A percentile compares a stretch with the other conserved stretches of the same genome.
phyloP scores from a whole-genome alignment of 257 asterid species.

The Solanum sparsipilum region DNA sequence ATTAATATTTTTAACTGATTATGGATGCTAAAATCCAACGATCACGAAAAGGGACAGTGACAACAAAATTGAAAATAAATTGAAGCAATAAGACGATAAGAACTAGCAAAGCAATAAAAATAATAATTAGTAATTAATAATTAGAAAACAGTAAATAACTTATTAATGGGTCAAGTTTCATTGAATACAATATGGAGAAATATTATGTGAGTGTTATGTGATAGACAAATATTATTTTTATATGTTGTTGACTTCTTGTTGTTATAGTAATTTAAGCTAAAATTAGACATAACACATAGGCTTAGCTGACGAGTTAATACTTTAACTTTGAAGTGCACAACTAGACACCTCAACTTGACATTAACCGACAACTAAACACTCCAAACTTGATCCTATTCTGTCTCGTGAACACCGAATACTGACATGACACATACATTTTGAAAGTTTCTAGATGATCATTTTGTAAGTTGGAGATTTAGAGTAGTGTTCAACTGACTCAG shows the following conservation, averaged over 20 bases:
- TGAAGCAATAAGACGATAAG: not conserved
- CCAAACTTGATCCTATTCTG: fast-evolving
- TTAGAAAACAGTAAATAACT: not conserved
- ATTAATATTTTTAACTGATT: not conserved
- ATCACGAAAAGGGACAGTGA: not conserved
- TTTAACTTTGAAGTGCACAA: fast-evolving
- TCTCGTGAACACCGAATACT: fast-evolving
- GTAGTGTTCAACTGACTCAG: not conserved
- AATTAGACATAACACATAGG: not conserved
- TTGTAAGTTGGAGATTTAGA: not conserved
- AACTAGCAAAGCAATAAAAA: not conserved
- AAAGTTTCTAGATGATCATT: fast-evolving
- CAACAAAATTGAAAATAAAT: not conserved
- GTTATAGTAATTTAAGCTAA: not conserved
- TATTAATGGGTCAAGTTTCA: not conserved
- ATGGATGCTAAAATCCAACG: not conserved
- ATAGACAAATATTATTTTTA: not conserved
- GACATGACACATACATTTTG: not conserved
- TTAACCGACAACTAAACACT: fast-evolving
- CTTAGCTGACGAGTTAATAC: fast-evolving
- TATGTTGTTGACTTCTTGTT: not conserved
- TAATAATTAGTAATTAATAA: not conserved
- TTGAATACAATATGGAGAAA: not conserved
- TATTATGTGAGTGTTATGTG: not conserved
- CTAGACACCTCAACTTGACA: not conserved